Evolutionary conservation across 2,329 filamentous ascomycete species (phyloP), one percentile per base, ranked within the genome.

Genomic region (Phialocephala subalpina): DNA sequence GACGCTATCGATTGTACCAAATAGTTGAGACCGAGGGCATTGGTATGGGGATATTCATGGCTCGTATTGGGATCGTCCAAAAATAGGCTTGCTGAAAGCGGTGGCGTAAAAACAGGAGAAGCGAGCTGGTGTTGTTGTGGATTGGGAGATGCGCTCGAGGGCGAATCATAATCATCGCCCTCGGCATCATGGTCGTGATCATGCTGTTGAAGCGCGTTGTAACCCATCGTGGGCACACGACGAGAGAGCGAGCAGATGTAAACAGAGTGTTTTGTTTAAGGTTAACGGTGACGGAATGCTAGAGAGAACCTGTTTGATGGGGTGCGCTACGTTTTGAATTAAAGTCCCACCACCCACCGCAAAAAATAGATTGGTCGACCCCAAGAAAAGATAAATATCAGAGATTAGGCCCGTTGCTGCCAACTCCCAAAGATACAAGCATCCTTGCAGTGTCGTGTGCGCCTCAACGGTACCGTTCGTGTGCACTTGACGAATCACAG

Each of bases 151-250:
- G 60, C 20, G 8, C 29, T n/a, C 16, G 53, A 52, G 18, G 38
- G n/a, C 25, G 36, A 60, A 38, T 53, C 59, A 55, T 12, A 38
- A 12, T 63, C 25, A 59, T 58, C 61, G 45, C 47, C 36, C 27
- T 67, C 58, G n/a, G 35, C 25, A 45, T 67, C 62, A 42, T 62
- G 62, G 27, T 68, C 66, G 25, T 40, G 29, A 57, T 57, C 55
- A 36, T 58, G 60, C 63, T 68, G 66, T 25, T 57, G 45, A 11
- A 68, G 47, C 33, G 61, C 57, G 57, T 60, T 55, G 53, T 67
- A 64, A 20, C 49, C 65, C 65, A 67, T 67, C 60, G 27, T 62
- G 22, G 38, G 60, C 25, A 60, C n/a, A 60, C 38, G 49, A 53
- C n/a, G 18, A 40, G 18, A 18, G 45, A 27, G 45, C 9, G 14